Percentiles rank a stretch among this genome's conserved stretches.
Conservation (phyloP, 169 alveolate species). For the Plasmodium berghei region DNA sequence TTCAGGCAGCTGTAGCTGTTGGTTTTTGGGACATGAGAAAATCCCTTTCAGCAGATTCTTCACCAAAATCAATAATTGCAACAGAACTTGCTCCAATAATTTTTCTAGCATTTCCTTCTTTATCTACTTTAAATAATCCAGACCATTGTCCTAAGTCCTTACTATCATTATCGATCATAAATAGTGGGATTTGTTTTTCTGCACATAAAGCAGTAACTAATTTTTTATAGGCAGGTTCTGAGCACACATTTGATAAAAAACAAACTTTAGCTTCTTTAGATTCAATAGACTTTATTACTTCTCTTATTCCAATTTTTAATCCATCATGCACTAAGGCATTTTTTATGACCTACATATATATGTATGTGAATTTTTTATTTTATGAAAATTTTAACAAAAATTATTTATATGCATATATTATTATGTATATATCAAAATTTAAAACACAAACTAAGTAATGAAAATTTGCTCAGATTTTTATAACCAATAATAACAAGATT, state of each 20-base stretch:
- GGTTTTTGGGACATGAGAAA: slow-evolving; percentile 90
- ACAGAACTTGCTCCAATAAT: slow-evolving; percentile 97
- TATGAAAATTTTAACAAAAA: not conserved
- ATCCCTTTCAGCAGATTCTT: slow-evolving; percentile 94
- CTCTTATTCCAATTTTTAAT: slow-evolving; percentile 94
- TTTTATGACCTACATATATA: slow-evolving; percentile 85
- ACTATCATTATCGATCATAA: slow-evolving; percentile 93
- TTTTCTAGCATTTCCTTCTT: slow-evolving; percentile 94
- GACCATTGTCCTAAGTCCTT: slow-evolving; percentile 97
- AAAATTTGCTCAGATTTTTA: not conserved
- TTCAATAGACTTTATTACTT: slow-evolving; percentile 95
- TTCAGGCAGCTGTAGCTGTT: slow-evolving; percentile 24
- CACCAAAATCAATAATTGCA: slow-evolving; percentile 96
- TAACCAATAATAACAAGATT: not conserved
- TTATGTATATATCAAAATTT: not conserved
- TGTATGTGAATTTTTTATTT: slow-evolving; percentile 8
- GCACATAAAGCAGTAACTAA: slow-evolving; percentile 92
- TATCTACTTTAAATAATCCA: slow-evolving; percentile 96
- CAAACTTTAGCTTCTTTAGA: slow-evolving; percentile 95
- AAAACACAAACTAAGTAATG: no score
- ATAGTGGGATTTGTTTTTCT: slow-evolving; percentile 93
- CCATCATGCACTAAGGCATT: slow-evolving; percentile 94
- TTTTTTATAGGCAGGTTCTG: slow-evolving; percentile 95
- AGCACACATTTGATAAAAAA: slow-evolving; percentile 94
- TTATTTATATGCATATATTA: not conserved